Percentiles rank a stretch among this genome's conserved stretches.
Conservation (phyloP, 306 rosid genomes). For the Cucurbita maxima region DNA sequence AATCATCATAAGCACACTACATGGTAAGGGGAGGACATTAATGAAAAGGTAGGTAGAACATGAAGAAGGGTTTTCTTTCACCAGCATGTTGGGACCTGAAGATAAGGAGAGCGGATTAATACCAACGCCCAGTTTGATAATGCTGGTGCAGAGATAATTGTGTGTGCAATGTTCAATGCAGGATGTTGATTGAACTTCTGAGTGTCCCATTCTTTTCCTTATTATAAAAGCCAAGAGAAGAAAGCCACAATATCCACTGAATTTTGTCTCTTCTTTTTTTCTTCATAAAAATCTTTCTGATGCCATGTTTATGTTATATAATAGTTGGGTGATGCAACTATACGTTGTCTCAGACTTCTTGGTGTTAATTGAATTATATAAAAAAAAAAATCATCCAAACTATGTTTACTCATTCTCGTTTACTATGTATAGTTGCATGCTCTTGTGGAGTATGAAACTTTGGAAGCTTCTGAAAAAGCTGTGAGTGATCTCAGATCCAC, state of each 20-base stretch:
- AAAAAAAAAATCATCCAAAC: neutral
- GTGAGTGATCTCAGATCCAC: conserved; percentile 35
- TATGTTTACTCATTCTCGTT: neutral
- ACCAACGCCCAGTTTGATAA: neutral
- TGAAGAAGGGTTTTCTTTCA: neutral
- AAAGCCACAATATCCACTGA: neutral
- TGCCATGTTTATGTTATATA: neutral
- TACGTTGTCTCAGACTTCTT: neutral
- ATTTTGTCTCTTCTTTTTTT: neutral
- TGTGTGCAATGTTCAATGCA: neutral
- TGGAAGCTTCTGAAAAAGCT: conserved; percentile 88
- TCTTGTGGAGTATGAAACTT: conserved; percentile 74
- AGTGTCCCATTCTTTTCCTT: neutral
- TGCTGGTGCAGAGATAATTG: neutral
- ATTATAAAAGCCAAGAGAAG: neutral
- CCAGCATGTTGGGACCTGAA: neutral
- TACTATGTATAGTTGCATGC: conserved; percentile 52
- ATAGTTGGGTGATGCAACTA: neutral
- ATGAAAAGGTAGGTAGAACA: neutral
- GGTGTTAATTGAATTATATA: neutral
- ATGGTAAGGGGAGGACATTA: neutral
- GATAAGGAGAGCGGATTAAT: neutral
- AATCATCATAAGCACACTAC: neutral
- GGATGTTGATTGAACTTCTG: neutral
- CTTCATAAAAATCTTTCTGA: neutral